A percentile compares a stretch with the other conserved stretches of the same genome.
These are phyloP conservation scores for Pyrus pyrifolia DNA, from an alignment of 306 rosid genomes.

Conservation along the genomic window DNA sequence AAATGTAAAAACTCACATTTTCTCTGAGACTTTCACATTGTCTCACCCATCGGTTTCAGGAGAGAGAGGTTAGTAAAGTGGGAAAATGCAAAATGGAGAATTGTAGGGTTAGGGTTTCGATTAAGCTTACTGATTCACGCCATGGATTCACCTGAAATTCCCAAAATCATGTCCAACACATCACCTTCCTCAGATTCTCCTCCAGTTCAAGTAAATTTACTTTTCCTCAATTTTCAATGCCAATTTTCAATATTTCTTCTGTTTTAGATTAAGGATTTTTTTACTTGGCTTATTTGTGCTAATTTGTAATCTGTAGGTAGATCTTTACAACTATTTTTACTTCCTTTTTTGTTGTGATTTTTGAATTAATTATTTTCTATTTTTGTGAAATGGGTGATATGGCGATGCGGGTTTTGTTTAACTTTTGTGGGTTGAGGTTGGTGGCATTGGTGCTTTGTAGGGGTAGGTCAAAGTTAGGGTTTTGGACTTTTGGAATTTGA, in stretches of 20 bases:
- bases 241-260: not conserved
- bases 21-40: not conserved
- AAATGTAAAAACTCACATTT: not conserved
- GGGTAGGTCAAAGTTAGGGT: not conserved
- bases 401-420: not conserved
- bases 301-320: not conserved
- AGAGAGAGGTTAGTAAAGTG: not conserved
- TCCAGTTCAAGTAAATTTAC: constrained; percentile 34
- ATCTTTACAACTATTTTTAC: not conserved
- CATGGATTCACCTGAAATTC: constrained; percentile 49
- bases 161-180: constrained; percentile 17
- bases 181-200: constrained; percentile 29
- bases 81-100: constrained; percentile 22
- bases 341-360: not conserved
- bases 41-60: constrained; percentile 17
- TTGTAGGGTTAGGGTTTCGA: constrained; percentile 20
- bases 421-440: not conserved
- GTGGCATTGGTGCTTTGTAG: not conserved
- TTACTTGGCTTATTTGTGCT: not conserved
- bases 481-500: not conserved
- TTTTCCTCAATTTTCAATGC: not conserved
- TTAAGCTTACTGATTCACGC: constrained; percentile 7
- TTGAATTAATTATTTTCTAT: not conserved
- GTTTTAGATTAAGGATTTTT: not conserved
- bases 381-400: not conserved